Conservation (phyloP, 2,329 filamentous ascomycete species). For the Talaromyces pinophilus region DNA sequence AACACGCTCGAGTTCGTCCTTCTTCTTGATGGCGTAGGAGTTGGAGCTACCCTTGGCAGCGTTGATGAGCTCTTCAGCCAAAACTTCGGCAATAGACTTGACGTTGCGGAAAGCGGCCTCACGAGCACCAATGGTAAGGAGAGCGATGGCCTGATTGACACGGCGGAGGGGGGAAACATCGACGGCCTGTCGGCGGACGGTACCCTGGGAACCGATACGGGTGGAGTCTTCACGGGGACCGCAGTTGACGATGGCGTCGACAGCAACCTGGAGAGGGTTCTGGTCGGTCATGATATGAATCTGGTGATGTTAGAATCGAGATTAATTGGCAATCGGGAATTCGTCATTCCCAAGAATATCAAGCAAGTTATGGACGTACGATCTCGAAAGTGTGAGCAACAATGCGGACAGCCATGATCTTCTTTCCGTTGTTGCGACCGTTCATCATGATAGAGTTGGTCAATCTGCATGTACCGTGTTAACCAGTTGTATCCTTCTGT, state of each 20-base stretch:
- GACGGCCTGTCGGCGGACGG: slow-evolving; percentile 99
- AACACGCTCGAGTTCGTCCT: slow-evolving; percentile 99
- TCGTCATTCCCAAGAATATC: background rate
- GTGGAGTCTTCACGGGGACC: slow-evolving; percentile 99
- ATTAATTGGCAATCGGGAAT: background rate
- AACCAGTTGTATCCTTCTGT: background rate
- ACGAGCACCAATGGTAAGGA: slow-evolving; percentile 97
- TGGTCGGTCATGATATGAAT: slow-evolving; percentile 99
- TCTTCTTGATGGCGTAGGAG: slow-evolving; percentile 99
- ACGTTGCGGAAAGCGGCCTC: slow-evolving; percentile 99
- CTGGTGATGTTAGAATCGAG: slow-evolving; percentile 51
- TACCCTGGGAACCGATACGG: slow-evolving; percentile 98
- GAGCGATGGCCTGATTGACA: slow-evolving; percentile 99
- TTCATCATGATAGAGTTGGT: slow-evolving; percentile 99
- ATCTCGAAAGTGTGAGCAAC: slow-evolving; percentile 99
- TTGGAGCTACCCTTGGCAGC: slow-evolving; percentile 99
- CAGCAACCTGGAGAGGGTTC: slow-evolving; percentile 99
- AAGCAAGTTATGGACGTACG: slow-evolving; percentile 62
- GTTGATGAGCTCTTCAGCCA: slow-evolving; percentile 99
- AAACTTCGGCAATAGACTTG: slow-evolving; percentile 99
- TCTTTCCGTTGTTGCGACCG: slow-evolving; percentile 99
- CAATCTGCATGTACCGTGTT: slow-evolving; percentile 50
- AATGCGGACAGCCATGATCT: slow-evolving; percentile 99
- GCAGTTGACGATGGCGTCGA: slow-evolving; percentile 99
- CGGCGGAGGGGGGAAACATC: slow-evolving; percentile 99